Evolutionary conservation across 371 early-diverging fungal genomes (phyloP), one percentile per base, ranked within the genome.

Genomic region (Syncephalis fuscata): DNA sequence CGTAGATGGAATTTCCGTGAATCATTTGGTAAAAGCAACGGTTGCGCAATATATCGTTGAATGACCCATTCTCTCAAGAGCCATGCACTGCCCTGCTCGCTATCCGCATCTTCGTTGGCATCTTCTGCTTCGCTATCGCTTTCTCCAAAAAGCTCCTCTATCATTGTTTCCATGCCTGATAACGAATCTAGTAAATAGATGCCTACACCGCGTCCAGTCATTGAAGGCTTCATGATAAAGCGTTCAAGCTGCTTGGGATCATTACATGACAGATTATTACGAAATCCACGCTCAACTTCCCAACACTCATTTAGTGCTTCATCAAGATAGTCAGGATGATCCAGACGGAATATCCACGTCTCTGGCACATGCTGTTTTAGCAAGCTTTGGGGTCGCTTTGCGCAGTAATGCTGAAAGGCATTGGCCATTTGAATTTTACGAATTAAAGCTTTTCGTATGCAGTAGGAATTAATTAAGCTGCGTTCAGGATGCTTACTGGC

Each of bases 261-360:
- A 32, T 32, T 32, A 32, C 32, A 32, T 11, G 32, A 7, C 11
- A 64, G 62, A 49, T 77, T 76, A 10, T 58, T 61, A 17, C 46
- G 23, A 39, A 80, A 59, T 40, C 70, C 75, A 14, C 68, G 51
- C 25, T 73, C 73, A 0, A 81, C 74, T 49, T 81, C 82, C 53
- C 63, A 81, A 19, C 71, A 73, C 46, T 81, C 82, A 52, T 76
- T 73, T 56, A 81, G 60, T 7, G 78, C 76, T 54, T 81, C 82
- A 22, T 81, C 82, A 44, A 80, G 52, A 48, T 81, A 81, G 44
- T 80, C 79, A 0, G 70, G 59, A 49, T 77, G 78, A 55, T 76
- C 79, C n/a, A 81, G 53, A 50, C 80, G 78, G 45, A 81, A 70
- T 23, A 67, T 50, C 75, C 75, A 80, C 0, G 82, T 81, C 22